Conservation (phyloP, 2,329 filamentous ascomycete genomes). For the Leptographium procerum region DNA sequence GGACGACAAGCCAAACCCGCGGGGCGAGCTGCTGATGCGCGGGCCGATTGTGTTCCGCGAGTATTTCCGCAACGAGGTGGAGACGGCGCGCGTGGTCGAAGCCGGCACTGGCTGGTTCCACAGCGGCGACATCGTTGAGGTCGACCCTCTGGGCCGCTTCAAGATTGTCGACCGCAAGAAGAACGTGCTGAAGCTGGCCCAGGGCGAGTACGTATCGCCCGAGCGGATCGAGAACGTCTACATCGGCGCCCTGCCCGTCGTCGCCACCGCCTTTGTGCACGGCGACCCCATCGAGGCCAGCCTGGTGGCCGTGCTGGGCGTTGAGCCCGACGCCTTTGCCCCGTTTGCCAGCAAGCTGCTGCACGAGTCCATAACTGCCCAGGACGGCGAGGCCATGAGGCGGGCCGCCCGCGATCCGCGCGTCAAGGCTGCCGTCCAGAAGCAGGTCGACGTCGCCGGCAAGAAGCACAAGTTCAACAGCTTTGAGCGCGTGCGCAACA, state of each 20-base stretch:
- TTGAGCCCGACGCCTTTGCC: conserved; percentile 77
- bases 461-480: conserved; percentile 82
- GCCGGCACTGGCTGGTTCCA: conserved; percentile 85
- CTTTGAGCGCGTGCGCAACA: conserved; percentile 71
- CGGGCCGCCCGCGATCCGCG: conserved; percentile 56
- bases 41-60: conserved; percentile 71
- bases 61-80: conserved; percentile 83
- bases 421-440: conserved; percentile 63
- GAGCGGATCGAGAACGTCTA: conserved; percentile 96
- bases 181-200: conserved; percentile 96
- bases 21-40: conserved; percentile 78
- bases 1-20: conserved; percentile 77
- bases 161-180: conserved; percentile 93
- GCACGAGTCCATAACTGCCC: conserved; percentile 50
- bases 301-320: conserved; percentile 77
- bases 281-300: conserved; percentile 74
- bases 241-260: conserved; percentile 64
- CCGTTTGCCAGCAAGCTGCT: conserved; percentile 68
- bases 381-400: conserved; percentile 56
- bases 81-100: conserved; percentile 73
- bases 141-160: conserved; percentile 80
- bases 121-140: conserved; percentile 79
- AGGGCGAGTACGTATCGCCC: conserved; percentile 96
- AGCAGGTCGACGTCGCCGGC: conserved; percentile 66
- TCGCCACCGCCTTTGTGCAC: conserved; percentile 79